Conservation (phyloP, 2,329 filamentous ascomycete genomes). For the Cercospora sp. region DNA sequence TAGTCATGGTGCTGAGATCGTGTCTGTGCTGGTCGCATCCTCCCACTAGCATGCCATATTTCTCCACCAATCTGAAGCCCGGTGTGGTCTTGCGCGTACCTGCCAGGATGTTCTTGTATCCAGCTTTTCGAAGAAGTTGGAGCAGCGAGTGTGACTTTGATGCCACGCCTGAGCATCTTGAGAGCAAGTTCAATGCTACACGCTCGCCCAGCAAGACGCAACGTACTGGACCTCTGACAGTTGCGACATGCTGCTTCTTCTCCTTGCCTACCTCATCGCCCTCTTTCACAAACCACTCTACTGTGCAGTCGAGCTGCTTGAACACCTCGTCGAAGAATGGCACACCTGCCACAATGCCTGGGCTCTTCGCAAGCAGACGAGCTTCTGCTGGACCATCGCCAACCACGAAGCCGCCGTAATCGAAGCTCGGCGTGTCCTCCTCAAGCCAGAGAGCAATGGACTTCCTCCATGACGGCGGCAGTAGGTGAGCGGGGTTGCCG, state of each 20-base stretch:
- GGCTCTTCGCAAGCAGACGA: conserved; percentile 56
- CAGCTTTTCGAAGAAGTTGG: conserved; percentile 56
- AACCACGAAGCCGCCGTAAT: conserved; percentile 96
- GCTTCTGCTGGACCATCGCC: conserved; percentile 61
- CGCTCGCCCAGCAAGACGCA: conserved; percentile 87
- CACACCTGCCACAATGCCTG: conserved; percentile 83
- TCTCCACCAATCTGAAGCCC: conserved; percentile 91
- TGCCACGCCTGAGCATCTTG: conserved; percentile 88
- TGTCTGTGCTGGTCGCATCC: conserved; percentile 90
- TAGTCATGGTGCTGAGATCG: conserved; percentile 87
- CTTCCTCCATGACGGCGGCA: conserved; percentile 81
- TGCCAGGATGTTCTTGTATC: conserved; percentile 81
- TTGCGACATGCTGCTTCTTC: conserved; percentile 68
- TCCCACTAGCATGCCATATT: conserved; percentile 95
- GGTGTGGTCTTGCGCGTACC: conserved; percentile 97
- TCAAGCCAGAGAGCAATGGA: conserved; percentile 82
- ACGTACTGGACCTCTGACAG: conserved; percentile 79
- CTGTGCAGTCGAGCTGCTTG: conserved; percentile 79
- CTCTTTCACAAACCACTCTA: conserved; percentile 83
- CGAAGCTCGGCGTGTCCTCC: conserved; percentile 94
- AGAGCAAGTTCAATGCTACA: conserved; percentile 86
- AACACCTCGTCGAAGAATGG: conserved; percentile 98
- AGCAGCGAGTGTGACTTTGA: conserved; percentile 58
- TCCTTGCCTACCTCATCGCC: conserved; percentile 66
- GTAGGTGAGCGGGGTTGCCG: conserved; percentile 67